Evolutionary conservation across 2,329 filamentous ascomycete genomes (phyloP), one percentile per base, ranked within the genome.

Genomic region (Cryphonectria parasitica): DNA sequence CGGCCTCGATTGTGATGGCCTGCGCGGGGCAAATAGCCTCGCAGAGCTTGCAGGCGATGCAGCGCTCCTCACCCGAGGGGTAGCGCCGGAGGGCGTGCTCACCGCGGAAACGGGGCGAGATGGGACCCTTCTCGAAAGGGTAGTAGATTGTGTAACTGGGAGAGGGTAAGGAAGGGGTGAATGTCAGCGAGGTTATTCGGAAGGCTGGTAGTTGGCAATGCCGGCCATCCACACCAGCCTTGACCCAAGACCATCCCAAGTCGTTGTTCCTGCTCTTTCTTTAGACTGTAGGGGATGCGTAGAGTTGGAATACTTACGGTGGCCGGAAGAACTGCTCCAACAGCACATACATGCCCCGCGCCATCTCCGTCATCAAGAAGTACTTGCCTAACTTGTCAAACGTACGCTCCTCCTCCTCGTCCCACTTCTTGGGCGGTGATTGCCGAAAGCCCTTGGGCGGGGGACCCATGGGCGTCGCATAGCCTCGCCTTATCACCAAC

Each of bases 1-100:
- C 96, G 70, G 96, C 96, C 85, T 99, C 96, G 78, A 99, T 99
- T 67, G 96, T 99, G 82, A 99, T 99, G 79, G 96, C 96, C 84
- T 97, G 93, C 70, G 96, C 96, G 58, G 96, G 96, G 88, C 96
- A 99, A 80, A 98, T 92, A 77, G 96, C 96, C 85, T 99, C 96
- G 85, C 96, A 99, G 71, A 99, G 91, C 88, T 99, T 99, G 92
- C 96, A 99, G 77, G 96, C 96, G 83, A 99, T 99, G 87, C 96
- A 99, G 77, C 96, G 92, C 86, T 99, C 96, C 85, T 99, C 96
- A 76, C 96, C 96, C 3, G 95, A 97, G 41, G 96, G 96, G 83
- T 99, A 99, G 79, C 96, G 90, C 82, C 96, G 91, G 74, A 99
- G 88, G 75, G 96, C 96, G 85, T 99, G 96, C 83, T 99, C 96